Base-by-base conservation (phyloP, 371 early-diverging fungal genomes). In the Coemansia linderi region DNA sequence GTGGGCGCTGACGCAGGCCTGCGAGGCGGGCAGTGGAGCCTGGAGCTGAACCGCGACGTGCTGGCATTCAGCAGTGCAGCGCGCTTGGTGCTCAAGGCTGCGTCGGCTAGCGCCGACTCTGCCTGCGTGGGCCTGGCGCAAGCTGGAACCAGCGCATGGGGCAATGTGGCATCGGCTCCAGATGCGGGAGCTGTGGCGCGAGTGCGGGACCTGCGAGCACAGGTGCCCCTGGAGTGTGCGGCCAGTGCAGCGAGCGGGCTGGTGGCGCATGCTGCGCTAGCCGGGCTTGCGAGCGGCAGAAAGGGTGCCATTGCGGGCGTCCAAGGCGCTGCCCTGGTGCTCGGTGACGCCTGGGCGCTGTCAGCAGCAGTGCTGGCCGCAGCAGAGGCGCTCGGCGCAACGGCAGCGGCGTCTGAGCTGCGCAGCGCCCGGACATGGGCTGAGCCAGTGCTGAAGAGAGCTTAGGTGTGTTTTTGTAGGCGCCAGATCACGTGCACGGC, bases 11-110 rank as follows among this genome's bases (percentile, higher is more conserved):
- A 87, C 1, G 54, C 33, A 36, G 27, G 29, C 52, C 29, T n/a
- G 27, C 52, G 27, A 15, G 52, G 52, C 52, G 24, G 52, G 27
- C 52, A 50, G 13, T 29, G n/a, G 74, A 69, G 17, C 63, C 61
- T 91, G 1, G 87, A 89, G 7, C 79, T 90, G 54, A 87, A 84
- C 75, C 87, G 92, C 17, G 92, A 93, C 65, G 69, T 92, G 50
- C 79, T 93, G 54, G 90, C 84, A 9, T 91, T 91, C 81, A 87
- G 87, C 75, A 89, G 91, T 66, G 75, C 80, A 8, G 75, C 54
- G 39, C 46, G 63, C 27, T 60, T 78, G 15, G 77, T 79, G 62
- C 61, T 58, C 15, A 77, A 66, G 70, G 39, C 74, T 4, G 57
- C 61, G 5, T 48, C 56, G 6, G 57, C 54, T 37, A 43, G 58